phyloP scores from a whole-genome alignment of 2,329 filamentous ascomycete genomes.

The Fusarium caatingaense region DNA sequence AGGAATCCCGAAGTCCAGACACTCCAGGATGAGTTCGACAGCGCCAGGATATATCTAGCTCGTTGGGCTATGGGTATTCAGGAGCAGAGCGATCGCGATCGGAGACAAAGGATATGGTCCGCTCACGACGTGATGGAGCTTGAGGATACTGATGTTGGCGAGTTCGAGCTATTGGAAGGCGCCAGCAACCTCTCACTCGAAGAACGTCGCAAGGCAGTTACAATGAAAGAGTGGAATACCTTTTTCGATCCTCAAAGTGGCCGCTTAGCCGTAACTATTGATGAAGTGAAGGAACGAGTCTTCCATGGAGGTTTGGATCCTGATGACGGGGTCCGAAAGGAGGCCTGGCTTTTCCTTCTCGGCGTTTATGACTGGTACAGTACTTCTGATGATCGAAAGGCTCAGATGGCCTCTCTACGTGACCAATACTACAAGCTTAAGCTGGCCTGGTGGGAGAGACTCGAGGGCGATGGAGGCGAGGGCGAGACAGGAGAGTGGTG shows the following conservation, averaged over 20 bases:
- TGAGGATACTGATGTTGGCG: slow-evolving; percentile 93
- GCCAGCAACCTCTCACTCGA: slow-evolving; percentile 77
- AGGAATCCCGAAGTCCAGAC: slow-evolving; percentile 95
- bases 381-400: slow-evolving; percentile 84
- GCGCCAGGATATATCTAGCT: slow-evolving; percentile 91
- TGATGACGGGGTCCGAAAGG: slow-evolving; percentile 92
- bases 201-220: slow-evolving; percentile 81
- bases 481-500: slow-evolving; percentile 92
- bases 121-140: slow-evolving; percentile 91
- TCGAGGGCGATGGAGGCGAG: slow-evolving; percentile 83
- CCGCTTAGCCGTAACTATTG: slow-evolving; percentile 79
- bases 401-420: slow-evolving; percentile 82
- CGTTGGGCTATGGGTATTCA: slow-evolving; percentile 99
- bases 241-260: slow-evolving; percentile 86
- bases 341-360: slow-evolving; percentile 94
- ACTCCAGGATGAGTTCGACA: slow-evolving; percentile 96
- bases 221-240: slow-evolving; percentile 86
- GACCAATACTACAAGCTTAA: slow-evolving; percentile 97
- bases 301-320: slow-evolving; percentile 93
- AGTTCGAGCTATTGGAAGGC: slow-evolving; percentile 93
- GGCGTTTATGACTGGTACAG: slow-evolving; percentile 96
- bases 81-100: slow-evolving; percentile 92
- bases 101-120: slow-evolving; percentile 89
- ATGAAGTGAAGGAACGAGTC: slow-evolving; percentile 96
- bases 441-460: slow-evolving; percentile 93